Base-by-base conservation (phyloP, 306 rosid genomes). In the Neltuma alba region DNA sequence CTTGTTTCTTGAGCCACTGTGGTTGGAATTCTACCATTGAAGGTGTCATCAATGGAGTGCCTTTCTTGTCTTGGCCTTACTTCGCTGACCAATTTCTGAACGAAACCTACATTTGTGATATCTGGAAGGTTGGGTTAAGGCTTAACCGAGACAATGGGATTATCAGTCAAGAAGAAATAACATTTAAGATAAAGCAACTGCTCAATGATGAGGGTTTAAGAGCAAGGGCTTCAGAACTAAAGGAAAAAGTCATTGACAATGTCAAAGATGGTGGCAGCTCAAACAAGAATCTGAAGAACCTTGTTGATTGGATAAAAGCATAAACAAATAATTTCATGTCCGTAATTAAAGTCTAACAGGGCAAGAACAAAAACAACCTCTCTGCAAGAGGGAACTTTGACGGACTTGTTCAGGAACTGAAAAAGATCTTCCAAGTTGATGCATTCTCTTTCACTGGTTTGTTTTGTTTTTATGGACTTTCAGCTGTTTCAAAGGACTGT, bases 1-100 rank as follows among this genome's bases (percentile, higher is more conserved):
- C 76, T 54, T 78, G 83, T 45, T 83, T 83, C 72, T 38, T 83
- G 6, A 78, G 86, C 47, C 86, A 78, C 5, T 83, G 82, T 57
- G 86, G 80, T 72, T 83, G 86, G 82, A 83, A 83, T 63, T 83
- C 79, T 41, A 83, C 86, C 14, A 50, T 83, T 47, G 86, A 83
- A 72, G 82, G 76, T 23, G 33, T 80, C 58, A 55, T 33, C 21
- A 78, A 21, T 72, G 79, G 86, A 10, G 65, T 65, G 8, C 79
- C 86, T 9, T 78, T 82, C 60, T 40, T 82, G 7, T 82, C 82
- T 21, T 82, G 86, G 82, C 86, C 82, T 52, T 82, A 41, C 63
- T 72, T 83, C 64, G 82, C 76, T 72, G 82, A 83, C 34, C 82
- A 83, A 34, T 72, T 77, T 9, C 4, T 72, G n/a, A 27, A 65